Evolutionary conservation across 1,139 yeast genomes (phyloP).

Genomic region (Protomyces arabidopsidicola): DNA sequence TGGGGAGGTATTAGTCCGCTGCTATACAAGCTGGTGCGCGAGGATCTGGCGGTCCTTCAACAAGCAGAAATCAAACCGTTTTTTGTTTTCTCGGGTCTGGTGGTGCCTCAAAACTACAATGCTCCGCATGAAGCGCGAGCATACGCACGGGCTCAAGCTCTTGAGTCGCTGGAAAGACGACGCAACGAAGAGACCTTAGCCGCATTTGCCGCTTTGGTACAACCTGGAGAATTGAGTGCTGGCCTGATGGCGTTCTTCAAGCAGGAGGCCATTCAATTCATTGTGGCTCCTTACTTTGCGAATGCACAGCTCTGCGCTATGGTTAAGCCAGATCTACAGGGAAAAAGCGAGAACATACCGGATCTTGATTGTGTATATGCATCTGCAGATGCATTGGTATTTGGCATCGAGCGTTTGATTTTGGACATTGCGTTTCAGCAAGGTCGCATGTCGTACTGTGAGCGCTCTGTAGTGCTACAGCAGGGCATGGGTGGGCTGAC

Average conservation of each 20-base stretch:
- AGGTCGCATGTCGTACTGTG: conserved; percentile 56
- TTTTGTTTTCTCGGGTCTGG: conserved; percentile 63
- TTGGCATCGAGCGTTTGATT: conserved; percentile 56
- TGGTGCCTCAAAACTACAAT: conserved; percentile 33
- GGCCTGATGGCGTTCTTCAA: conserved; percentile 40
- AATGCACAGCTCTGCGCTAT: conserved; percentile 77
- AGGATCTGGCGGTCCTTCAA: conserved; percentile 59
- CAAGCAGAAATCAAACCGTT: conserved; percentile 66
- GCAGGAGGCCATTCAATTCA: conserved; percentile 56
- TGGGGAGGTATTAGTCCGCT: conserved; percentile 78
- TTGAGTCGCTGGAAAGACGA: conserved; percentile 41
- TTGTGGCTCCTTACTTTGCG: conserved; percentile 79
- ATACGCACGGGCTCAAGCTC: conserved; percentile 38
- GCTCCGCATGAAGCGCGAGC: conserved; percentile 24
- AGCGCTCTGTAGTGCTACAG: conserved; percentile 25
- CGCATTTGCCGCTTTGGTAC: conserved; percentile 4
- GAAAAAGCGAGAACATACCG: conserved; percentile 60
- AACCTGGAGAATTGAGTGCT: conserved; percentile 2
- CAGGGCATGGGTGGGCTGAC: conserved; percentile 19
- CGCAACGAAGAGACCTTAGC: conserved; percentile 40
- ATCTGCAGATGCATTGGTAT: conserved; percentile 59
- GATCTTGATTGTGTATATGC: conserved; percentile 64
- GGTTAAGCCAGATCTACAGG: conserved; percentile 55
- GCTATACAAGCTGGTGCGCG: conserved; percentile 53
- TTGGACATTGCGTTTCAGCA: conserved; percentile 38